Evolutionary conservation across 352 stramenopile genomes (phyloP).

Genomic region (Plasmopara muralis): DNA sequence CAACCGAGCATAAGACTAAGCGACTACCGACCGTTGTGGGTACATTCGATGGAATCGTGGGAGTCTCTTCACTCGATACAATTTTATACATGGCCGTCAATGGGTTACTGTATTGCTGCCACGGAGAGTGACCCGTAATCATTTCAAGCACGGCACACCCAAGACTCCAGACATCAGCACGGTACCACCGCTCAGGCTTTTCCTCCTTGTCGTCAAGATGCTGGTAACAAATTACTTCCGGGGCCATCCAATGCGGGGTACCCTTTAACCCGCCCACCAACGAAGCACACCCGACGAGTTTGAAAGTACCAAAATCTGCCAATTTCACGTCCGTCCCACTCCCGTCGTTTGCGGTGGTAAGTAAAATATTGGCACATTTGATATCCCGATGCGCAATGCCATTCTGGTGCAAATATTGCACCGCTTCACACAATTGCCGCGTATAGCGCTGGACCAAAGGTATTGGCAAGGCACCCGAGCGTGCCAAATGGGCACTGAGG

Average conservation of each 20-base stretch:
- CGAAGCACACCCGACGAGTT: slow-evolving; percentile 57
- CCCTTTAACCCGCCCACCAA: slow-evolving; percentile 80
- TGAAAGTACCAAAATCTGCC: slow-evolving; percentile 73
- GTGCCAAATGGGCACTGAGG: slow-evolving; percentile 51
- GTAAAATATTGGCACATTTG: slow-evolving; percentile 83
- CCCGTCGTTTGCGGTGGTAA: slow-evolving; percentile 18
- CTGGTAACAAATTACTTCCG: slow-evolving; percentile 67
- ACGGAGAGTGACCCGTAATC: slow-evolving; percentile 87
- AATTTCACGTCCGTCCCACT: slow-evolving; percentile 48
- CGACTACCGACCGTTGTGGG: slow-evolving; percentile 15
- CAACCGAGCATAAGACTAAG: background rate
- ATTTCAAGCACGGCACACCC: slow-evolving; percentile 91
- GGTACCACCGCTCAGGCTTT: slow-evolving; percentile 66
- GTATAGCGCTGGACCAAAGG: slow-evolving; percentile 53
- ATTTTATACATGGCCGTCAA: slow-evolving; percentile 90
- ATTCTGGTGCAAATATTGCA: slow-evolving; percentile 83
- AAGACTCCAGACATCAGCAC: slow-evolving; percentile 90
- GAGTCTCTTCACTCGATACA: slow-evolving; percentile 58
- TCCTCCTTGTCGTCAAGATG: slow-evolving; percentile 7
- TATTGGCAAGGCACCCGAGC: slow-evolving; percentile 39
- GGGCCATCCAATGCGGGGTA: slow-evolving; percentile 90
- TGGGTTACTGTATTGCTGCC: slow-evolving; percentile 83
- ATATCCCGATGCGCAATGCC: slow-evolving; percentile 86
- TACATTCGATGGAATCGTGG: slow-evolving; percentile 47
- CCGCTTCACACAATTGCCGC: slow-evolving; percentile 69